Base-by-base conservation (phyloP, 495 filamentous ascomycete species). In the Neurospora sp. region DNA sequence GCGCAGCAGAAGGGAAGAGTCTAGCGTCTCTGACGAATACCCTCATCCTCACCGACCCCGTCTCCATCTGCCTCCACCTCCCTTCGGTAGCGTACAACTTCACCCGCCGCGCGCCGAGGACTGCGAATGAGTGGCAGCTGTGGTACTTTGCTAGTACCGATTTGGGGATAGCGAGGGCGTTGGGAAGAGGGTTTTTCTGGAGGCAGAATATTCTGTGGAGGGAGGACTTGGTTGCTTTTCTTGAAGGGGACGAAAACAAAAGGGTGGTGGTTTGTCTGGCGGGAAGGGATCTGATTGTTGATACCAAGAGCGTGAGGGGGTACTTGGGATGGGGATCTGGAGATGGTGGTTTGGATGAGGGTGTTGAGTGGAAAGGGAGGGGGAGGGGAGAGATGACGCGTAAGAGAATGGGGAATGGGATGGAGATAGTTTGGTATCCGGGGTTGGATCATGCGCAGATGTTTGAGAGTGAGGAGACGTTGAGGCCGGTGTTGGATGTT, bases 11-110 rank as follows among this genome's bases (percentile, higher is more conserved):
- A 61, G 48, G 48, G 12, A 61, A 61, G 22, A 61, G 27, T 35
- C 75, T 88, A 9, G 79, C 80, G 37, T 71, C 75, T 11, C 80
- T 82, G 12, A 85, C 90, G 22, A 79, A 80, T 7, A 81, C 85
- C 4, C 71, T 87, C 3, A 75, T 92, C 8, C 80, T 92, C 27
- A 83, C 91, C 39, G 90, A 92, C 77, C 90, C 90, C 1, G 88
- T 92, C n/a, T 85, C 85, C 5, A 83, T 92, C 39, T 74, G 91
- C 27, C 81, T 92, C 40, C 90, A 92, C 77, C 79, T 90, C 12
- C 90, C 90, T 35, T 85, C 90, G 73, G 88, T 92, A 48, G 89
- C 89, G n/a, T 92, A 89, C 83, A 92, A 92, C 76, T 92, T 92
- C 76, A 90, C 87, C 14, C 76, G 82, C 39, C 84, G 90, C 4